Base-by-base conservation (phyloP, 257 asterid genomes). In the Solanum acaule region DNA sequence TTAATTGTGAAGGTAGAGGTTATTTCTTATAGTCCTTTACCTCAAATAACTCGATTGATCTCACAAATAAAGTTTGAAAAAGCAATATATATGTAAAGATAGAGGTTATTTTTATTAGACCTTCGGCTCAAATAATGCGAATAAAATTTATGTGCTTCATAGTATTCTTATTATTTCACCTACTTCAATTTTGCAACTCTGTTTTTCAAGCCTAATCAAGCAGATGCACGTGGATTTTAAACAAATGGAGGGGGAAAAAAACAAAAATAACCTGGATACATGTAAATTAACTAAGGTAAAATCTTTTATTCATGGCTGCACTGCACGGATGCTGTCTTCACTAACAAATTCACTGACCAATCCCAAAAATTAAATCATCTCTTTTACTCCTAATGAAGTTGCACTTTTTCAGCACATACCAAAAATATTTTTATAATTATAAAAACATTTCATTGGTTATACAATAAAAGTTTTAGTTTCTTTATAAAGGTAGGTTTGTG, bases 241-340 rank as follows among this genome's bases (percentile, higher is more conserved):
- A 44, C 38, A 86, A 42, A 89, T 22, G 25, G 14, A 6, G 13
- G 13, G 3, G 33, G 11, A 27, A n/a, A 86, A 78, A 29, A 86
- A 78, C 84, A 79, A 68, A 87, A 86, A 29, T 38, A 11, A 37
- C 61, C 70, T 42, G 7, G 44, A 75, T 34, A 46, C 46, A 88
- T 84, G 71, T 35, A 18, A 52, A 20, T 52, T 46, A 70, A 38
- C 16, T 31, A 29, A 71, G 78, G 40, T 25, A 25, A 25, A 91
- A 90, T 86, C 68, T 25, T 87, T 33, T 87, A 89, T 89, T 88
- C 61, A 87, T 84, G 88, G 90, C 88, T 63, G 40, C 16, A 78
- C 52, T 40, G 49, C 79, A 65, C 79, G 70, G 77, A 75, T 87
- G 77, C 87, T 86, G 46, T 8, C 70, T 84, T 84, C 87, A 29